Percentiles rank a stretch among this genome's conserved stretches.
phyloP scores from a whole-genome alignment of 1,284 basidiomycete species.

The Cutaneotrichosporon sp. region DNA sequence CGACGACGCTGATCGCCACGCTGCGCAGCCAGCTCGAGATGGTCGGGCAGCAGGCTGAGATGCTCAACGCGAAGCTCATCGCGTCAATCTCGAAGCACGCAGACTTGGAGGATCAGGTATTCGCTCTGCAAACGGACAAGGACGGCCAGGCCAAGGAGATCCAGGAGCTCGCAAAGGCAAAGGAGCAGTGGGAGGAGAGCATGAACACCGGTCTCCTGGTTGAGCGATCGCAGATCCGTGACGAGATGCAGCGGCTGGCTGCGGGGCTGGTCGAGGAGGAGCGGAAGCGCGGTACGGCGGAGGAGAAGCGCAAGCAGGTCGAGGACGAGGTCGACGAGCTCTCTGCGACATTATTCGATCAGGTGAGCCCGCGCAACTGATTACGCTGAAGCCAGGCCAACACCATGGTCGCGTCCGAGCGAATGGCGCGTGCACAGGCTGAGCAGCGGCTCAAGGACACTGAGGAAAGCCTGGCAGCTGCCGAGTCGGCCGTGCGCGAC shows the following conservation, averaged over 20 bases:
- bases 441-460: conserved; percentile 76
- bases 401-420: conserved; percentile 87
- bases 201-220: conserved; percentile 74
- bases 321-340: conserved; percentile 93
- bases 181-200: conserved; percentile 50
- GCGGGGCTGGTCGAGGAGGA: conserved; percentile 92
- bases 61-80: conserved; percentile 89
- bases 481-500: conserved; percentile 76
- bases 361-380: conserved; percentile 30
- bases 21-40: conserved; percentile 76
- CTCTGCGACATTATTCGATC: conserved; percentile 77
- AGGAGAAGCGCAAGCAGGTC: conserved; percentile 65
- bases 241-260: conserved; percentile 90
- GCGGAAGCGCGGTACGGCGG: conserved; percentile 81
- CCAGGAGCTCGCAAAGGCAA: conserved; percentile 60
- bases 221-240: conserved; percentile 82
- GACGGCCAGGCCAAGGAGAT: conserved; percentile 59
- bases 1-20: conserved; percentile 59
- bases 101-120: conserved; percentile 85
- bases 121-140: conserved; percentile 51
- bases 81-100: conserved; percentile 85
- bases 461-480: conserved; percentile 71
- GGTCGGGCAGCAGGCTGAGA: conserved; percentile 79
- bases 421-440: conserved; percentile 66
- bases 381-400: conserved; percentile 58